Evolutionary conservation across 257 asterid species (phyloP).

Genomic region (Cordia subcordata): DNA sequence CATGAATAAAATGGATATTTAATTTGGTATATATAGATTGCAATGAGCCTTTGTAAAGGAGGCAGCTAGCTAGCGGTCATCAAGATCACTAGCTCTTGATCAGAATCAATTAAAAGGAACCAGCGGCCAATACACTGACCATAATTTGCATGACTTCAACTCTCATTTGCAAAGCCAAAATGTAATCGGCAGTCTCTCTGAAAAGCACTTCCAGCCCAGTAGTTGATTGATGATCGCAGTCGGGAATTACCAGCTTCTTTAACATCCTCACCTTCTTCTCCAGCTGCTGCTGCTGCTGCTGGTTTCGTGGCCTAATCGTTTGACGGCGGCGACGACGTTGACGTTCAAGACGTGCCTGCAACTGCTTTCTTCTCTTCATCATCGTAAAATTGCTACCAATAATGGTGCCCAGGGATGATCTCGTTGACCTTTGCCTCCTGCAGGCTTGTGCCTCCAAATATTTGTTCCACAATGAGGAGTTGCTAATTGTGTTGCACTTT

Average conservation of each 20-base stretch:
- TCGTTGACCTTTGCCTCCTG: constrained; percentile 5
- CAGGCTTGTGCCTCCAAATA: constrained; percentile 7
- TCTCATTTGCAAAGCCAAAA: constrained; percentile 45
- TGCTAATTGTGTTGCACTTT: constrained; percentile 10
- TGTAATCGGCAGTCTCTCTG: constrained; percentile 54
- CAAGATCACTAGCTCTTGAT: too few relatives aligned
- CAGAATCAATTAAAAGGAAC: background rate
- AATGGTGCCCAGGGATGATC: background rate
- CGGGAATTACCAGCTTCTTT: constrained; percentile 47
- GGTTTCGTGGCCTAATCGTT: too few relatives aligned
- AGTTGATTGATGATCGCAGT: constrained; percentile 33
- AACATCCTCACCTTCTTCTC: constrained; percentile 43
- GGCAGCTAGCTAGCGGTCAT: too few relatives aligned
- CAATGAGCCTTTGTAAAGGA: too few relatives aligned
- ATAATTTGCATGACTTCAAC: constrained; percentile 51
- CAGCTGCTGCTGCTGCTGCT: constrained; percentile 5
- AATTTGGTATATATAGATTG: too few relatives aligned
- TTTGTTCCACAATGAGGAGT: constrained; percentile 16
- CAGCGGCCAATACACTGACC: constrained; percentile 31
- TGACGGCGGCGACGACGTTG: constrained; percentile 2
- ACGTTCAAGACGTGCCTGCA: constrained; percentile 29
- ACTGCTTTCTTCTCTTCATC: constrained; percentile 46
- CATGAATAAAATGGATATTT: too few relatives aligned
- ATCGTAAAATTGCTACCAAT: constrained; percentile 15
- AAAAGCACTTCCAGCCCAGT: constrained; percentile 44